Base-by-base conservation (phyloP, 148 eudicot genomes). In the Oxyria digyna region DNA sequence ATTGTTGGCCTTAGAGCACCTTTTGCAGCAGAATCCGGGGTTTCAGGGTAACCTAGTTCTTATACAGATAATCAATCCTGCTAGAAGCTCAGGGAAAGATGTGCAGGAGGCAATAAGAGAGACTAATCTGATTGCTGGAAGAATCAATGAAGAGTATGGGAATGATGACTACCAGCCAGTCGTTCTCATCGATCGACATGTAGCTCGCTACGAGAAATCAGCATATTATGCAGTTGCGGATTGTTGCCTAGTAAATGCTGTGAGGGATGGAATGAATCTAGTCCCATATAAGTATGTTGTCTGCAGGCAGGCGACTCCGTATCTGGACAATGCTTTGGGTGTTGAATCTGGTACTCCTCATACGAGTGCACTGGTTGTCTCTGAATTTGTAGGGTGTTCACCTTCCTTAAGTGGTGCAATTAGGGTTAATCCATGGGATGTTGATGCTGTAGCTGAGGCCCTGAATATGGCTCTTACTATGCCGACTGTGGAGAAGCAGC, bases 371-470 rank as follows among this genome's bases (percentile, higher is more conserved):
- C 81, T 86, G 29, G 87, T 88, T 26, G 91, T 88, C 18, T 87
- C 93, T 4, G 93, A 87, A 73, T 87, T 87, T 68, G 55, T 83
- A 1, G 93, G 93, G 4, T 87, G 95, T 43, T 88, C 95, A 14
- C 91, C 93, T 20, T 87, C 95, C 42, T 76, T 88, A 26, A 86
- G 91, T 75, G 95, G 95, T 32, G 88, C 95, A 55, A 86, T 88
- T 38, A 79, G 95, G 63, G 80, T 88, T n/a, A 88, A 88, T 73
- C 95, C 95, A 10, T 88, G 91, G 95, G 86, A 88, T 65, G 77
- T 88, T 40, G 91, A 88, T 72, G 81, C 85, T 29, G 87, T 84
- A 18, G 83, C 88, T 0, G 91, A 86, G 68, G 95, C 91, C 18
- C 63, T 88, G 75, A 77, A 76, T 76, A 41, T 54, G 62, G 95